Evolutionary conservation across 805 yeast species (phyloP).

Genomic region (Monosporozyma solicola): DNA sequence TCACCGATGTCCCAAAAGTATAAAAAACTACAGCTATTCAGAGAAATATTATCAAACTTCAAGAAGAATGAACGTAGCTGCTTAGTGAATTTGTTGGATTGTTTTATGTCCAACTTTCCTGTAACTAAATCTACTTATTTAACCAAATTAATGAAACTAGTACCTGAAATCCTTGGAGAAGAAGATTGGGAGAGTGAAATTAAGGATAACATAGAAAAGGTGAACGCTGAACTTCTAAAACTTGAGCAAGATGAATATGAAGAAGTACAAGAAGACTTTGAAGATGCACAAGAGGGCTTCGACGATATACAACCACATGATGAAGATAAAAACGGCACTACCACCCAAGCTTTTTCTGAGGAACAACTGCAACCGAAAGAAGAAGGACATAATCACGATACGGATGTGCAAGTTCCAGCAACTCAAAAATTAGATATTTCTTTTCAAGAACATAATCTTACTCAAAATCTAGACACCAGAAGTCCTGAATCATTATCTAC

Average conservation of each 20-base stretch:
- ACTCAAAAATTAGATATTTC: slow-evolving; percentile 4
- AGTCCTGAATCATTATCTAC: background rate
- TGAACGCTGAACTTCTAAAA: background rate
- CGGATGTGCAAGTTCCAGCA: slow-evolving; percentile 9
- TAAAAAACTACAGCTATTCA: background rate
- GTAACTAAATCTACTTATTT: background rate
- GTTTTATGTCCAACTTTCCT: background rate
- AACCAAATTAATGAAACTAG: background rate
- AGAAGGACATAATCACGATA: background rate
- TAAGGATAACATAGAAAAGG: background rate
- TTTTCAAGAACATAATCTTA: background rate
- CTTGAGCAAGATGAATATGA: background rate
- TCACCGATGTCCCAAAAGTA: background rate
- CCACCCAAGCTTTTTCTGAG: background rate
- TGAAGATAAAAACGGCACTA: background rate
- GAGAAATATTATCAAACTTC: background rate
- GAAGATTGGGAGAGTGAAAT: background rate
- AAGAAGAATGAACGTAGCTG: background rate
- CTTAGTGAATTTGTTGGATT: background rate
- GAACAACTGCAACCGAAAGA: background rate
- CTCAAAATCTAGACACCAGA: background rate
- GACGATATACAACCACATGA: background rate
- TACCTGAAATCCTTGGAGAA: too few species aligned
- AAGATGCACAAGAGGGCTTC: background rate
- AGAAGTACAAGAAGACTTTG: background rate